These are phyloP conservation scores for Tricholoma sp. DNA, from an alignment of 768 basidiomycete species.

Conservation along the genomic window DNA sequence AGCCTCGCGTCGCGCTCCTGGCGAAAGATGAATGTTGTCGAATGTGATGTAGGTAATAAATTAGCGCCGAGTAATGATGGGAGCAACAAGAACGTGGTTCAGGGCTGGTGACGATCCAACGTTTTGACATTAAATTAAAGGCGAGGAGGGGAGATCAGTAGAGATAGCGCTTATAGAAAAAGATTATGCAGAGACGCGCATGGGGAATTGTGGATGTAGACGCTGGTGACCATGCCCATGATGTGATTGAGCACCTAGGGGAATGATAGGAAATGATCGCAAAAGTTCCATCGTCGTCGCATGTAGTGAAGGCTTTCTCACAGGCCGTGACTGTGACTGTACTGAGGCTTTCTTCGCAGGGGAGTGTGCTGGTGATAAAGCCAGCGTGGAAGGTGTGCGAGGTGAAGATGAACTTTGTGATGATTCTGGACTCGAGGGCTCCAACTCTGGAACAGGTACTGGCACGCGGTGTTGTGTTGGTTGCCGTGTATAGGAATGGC, in stretches of 20 bases:
- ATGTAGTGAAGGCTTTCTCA: constrained; percentile 24
- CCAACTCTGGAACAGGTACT: constrained; percentile 35
- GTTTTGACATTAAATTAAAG: background rate
- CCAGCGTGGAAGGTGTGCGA: constrained; percentile 20
- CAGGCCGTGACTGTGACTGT: constrained; percentile 11
- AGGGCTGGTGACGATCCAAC: constrained; percentile 1
- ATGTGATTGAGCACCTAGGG: constrained; percentile 12
- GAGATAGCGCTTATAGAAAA: background rate
- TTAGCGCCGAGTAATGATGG: background rate
- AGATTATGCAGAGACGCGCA: constrained; percentile 6
- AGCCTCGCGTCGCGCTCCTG: background rate
- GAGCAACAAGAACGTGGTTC: background rate
- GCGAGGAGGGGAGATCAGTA: background rate
- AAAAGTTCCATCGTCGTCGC: constrained; percentile 39
- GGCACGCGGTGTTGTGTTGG: constrained; percentile 1
- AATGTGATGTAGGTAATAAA: background rate
- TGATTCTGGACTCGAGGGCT: constrained; percentile 36
- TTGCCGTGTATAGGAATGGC: constrained; percentile 11
- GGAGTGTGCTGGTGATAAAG: constrained; percentile 19
- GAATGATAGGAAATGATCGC: constrained; percentile 42
- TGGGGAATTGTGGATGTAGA: constrained; percentile 11
- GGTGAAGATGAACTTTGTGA: constrained; percentile 24
- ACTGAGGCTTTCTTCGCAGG: constrained; percentile 12
- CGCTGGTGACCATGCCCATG: constrained; percentile 18
- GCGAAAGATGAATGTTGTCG: background rate